Evolutionary conservation across 208 protist species (phyloP).

Genomic region (Leishmania aethiopica): DNA sequence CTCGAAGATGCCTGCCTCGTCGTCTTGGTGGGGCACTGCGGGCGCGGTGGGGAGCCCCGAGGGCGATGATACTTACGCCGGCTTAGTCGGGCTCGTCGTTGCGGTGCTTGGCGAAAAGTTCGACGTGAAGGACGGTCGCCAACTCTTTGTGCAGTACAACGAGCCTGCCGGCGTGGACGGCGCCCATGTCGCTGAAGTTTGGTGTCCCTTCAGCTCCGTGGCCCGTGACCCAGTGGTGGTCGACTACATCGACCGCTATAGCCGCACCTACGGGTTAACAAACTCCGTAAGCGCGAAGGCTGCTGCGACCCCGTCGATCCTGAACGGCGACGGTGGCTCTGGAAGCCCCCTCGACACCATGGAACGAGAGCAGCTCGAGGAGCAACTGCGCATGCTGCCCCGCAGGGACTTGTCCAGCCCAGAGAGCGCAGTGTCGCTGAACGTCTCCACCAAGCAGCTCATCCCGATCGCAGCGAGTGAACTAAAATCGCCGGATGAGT

Average conservation of each 20-base stretch:
- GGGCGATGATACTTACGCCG: neutral
- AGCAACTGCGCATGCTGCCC: slow-evolving; percentile 45
- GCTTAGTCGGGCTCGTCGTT: slow-evolving; percentile 5
- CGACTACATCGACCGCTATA: slow-evolving; percentile 37
- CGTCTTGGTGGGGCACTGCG: neutral
- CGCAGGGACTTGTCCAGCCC: slow-evolving; percentile 23
- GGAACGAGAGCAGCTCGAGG: slow-evolving; percentile 62
- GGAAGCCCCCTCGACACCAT: slow-evolving; percentile 35
- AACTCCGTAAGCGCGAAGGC: slow-evolving; percentile 1
- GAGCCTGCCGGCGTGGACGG: no score
- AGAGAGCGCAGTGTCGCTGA: slow-evolving; percentile 15
- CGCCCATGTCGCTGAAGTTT: slow-evolving; percentile 22
- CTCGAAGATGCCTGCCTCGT: neutral
- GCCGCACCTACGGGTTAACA: slow-evolving; percentile 36
- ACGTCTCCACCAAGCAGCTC: neutral
- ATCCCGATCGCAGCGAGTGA: neutral
- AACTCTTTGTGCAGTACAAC: slow-evolving; percentile 43
- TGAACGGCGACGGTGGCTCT: slow-evolving; percentile 1
- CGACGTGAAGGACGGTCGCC: slow-evolving; percentile 18
- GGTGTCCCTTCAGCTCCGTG: slow-evolving; percentile 37
- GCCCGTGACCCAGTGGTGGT: slow-evolving; percentile 26
- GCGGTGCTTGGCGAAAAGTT: slow-evolving; percentile 52
- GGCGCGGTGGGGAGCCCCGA: neutral
- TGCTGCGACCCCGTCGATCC: slow-evolving; percentile 10
- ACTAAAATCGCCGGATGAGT: neutral